These are phyloP conservation scores for Nepenthes alata DNA, from an alignment of 179 eudicot species.

Conservation along the genomic window DNA sequence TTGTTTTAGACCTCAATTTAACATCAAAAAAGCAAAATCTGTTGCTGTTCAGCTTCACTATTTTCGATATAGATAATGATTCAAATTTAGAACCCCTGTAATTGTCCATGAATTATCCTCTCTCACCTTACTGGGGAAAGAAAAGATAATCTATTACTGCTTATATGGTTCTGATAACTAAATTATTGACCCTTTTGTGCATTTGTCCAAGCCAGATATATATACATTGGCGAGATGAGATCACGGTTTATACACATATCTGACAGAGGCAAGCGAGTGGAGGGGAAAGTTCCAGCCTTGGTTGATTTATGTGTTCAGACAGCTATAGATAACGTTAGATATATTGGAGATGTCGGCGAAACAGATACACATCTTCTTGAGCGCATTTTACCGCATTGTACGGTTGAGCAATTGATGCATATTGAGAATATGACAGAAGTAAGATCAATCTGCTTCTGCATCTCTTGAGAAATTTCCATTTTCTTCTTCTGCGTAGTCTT, in stretches of 20 bases:
- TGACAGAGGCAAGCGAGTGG: conserved; percentile 14
- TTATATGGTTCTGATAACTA: too few relatives aligned
- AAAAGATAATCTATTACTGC: too few relatives aligned
- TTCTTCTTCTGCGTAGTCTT: background rate
- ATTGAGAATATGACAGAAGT: conserved; percentile 65
- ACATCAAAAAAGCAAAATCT: too few relatives aligned
- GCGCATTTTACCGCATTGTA: conserved; percentile 75
- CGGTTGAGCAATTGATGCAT: conserved; percentile 61
- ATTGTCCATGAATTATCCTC: too few relatives aligned
- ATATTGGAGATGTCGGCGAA: conserved; percentile 78
- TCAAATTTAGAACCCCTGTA: too few relatives aligned
- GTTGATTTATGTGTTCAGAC: conserved; percentile 70
- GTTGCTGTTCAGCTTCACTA: too few relatives aligned
- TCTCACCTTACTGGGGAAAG: too few relatives aligned
- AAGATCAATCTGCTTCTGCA: conserved; percentile 17
- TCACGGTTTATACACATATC: conserved; percentile 12
- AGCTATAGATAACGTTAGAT: conserved; percentile 68
- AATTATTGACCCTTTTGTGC: too few relatives aligned
- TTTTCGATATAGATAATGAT: too few relatives aligned
- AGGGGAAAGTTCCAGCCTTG: conserved; percentile 44
- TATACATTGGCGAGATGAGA: conserved; percentile 13
- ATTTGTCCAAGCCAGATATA: too few relatives aligned
- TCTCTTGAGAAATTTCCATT: background rate
- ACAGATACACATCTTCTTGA: conserved; percentile 55
- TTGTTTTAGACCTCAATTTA: too few relatives aligned